These are phyloP conservation scores for Fusarium pseudograminearum DNA, from an alignment of 2,329 filamentous ascomycete species.

Conservation along the genomic window DNA sequence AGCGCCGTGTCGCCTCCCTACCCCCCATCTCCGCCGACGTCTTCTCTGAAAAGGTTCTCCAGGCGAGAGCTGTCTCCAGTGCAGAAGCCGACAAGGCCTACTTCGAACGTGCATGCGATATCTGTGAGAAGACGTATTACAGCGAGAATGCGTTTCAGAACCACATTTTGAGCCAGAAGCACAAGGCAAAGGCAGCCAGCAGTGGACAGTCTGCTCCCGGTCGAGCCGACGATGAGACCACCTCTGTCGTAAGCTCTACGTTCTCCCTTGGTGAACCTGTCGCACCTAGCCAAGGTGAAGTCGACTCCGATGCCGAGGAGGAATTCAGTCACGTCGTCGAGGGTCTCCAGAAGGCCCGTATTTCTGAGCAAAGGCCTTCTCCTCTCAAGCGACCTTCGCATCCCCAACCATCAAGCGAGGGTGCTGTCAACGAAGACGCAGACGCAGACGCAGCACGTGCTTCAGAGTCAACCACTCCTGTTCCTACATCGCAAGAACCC, in stretches of 20 bases:
- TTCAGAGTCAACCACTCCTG: conserved; percentile 58
- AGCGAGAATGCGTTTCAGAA: conserved; percentile 97
- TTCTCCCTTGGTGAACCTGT: conserved; percentile 90
- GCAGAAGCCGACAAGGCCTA: conserved; percentile 89
- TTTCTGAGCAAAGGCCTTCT: conserved; percentile 64
- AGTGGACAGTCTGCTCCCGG: conserved; percentile 49
- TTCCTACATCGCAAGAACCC: conserved; percentile 52
- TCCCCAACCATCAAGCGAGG: conserved; percentile 58
- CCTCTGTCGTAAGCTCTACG: conserved; percentile 88
- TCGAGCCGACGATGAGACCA: conserved; percentile 73
- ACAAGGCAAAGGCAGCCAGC: conserved; percentile 72
- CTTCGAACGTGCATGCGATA: conserved; percentile 84
- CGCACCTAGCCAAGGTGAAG: conserved; percentile 57
- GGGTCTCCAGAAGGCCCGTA: conserved; percentile 79
- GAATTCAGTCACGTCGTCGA: conserved; percentile 84
- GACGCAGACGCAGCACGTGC: conserved; percentile 54
- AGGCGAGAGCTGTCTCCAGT: conserved; percentile 85
- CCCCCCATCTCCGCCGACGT: conserved; percentile 91
- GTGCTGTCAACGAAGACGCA: conserved; percentile 59
- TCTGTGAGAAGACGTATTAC: conserved; percentile 93
- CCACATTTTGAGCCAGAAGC: conserved; percentile 90
- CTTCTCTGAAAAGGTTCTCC: conserved; percentile 95
- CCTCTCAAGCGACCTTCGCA: conserved; percentile 68
- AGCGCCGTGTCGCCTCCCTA: conserved; percentile 89
- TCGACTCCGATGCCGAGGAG: conserved; percentile 76